phyloP scores from a whole-genome alignment of 1,139 yeast genomes.

The Geotrichum phurueaensis region DNA sequence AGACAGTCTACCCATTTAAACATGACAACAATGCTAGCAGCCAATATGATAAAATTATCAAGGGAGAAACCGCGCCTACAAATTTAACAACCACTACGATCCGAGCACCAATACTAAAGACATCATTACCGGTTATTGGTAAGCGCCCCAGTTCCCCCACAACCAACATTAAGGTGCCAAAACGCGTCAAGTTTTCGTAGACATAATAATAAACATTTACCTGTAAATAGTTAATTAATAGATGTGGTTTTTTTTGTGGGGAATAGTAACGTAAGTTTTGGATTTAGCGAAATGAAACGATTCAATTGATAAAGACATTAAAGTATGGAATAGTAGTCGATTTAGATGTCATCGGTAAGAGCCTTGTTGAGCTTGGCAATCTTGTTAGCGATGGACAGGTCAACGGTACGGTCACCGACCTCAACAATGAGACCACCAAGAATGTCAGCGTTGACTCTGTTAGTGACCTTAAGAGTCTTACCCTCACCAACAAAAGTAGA shows the following conservation, averaged over 20 bases:
- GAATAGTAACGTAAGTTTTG: not conserved
- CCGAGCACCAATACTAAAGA: not conserved
- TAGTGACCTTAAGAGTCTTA: slow-evolving; percentile 77
- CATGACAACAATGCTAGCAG: not conserved
- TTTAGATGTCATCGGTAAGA: slow-evolving; percentile 49
- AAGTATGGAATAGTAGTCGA: slow-evolving; percentile 1
- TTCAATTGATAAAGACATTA: slow-evolving; percentile 3
- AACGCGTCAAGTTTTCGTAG: not conserved
- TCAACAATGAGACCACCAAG: slow-evolving; percentile 95
- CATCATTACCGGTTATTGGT: not conserved
- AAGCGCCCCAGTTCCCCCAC: not conserved
- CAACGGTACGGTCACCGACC: slow-evolving; percentile 96
- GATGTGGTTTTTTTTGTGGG: not conserved
- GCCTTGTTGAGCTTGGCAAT: slow-evolving; percentile 84
- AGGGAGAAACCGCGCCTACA: not conserved
- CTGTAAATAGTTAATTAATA: not conserved
- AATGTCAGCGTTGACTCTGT: slow-evolving; percentile 81
- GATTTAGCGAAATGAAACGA: not conserved
- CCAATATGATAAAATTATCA: not conserved
- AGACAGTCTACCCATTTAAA: slow-evolving; percentile 1
- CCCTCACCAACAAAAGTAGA: slow-evolving; percentile 80
- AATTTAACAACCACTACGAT: not conserved
- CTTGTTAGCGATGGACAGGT: slow-evolving; percentile 79
- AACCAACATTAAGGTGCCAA: not conserved
- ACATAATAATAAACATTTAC: not conserved